Base-by-base conservation (phyloP, 78 protist genomes). In the Dictyostelium purpureum region DNA sequence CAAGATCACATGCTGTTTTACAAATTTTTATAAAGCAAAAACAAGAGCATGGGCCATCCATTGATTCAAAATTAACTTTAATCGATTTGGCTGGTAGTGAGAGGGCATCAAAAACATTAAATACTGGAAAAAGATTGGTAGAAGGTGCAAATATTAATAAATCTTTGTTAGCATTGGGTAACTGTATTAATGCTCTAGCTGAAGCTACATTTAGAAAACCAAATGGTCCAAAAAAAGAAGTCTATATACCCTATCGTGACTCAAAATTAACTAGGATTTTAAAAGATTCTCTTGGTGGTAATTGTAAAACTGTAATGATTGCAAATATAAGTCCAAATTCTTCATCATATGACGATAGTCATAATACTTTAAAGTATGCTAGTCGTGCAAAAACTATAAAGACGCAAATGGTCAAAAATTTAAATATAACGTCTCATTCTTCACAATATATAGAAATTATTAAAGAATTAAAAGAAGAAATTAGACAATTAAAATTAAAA, bases 241-340 rank as follows among this genome's bases (percentile, higher is more conserved):
- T 4, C 1, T 89, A 96, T 52, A 88, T 99, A 1, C 99, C 99
- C 11, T 99, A 94, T 94, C 93, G 99, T 19, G 97, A 99, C 90
- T 87, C 97, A 19, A 99, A 99, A 95, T 96, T 99, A 57, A 99
- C 99, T 1, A 78, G 99, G 11, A 77, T 99, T 69, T 87, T 99
- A 42, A 98, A 98, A 38, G 99, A 98, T 79, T 89, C 98, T 2
- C 91, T 98, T 4, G 99, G 99, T n/a, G 99, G 99, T 45, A 97
- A 98, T 75, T 89, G 97, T 40, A 24, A 75, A 33, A 98, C 99
- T 7, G 94, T 96, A 28, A 98, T 99, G 99, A 96, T 99, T 21
- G 98, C 99, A 6, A 96, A 93, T 61, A 87, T 97, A 10, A 75
- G 96, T 43, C 98, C 97, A 19, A 85, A 95, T 11, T 81, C 74